A percentile compares a stretch with the other conserved stretches of the same genome.
Conservation (phyloP, 306 rosid species). For the Corylus heterophylla region DNA sequence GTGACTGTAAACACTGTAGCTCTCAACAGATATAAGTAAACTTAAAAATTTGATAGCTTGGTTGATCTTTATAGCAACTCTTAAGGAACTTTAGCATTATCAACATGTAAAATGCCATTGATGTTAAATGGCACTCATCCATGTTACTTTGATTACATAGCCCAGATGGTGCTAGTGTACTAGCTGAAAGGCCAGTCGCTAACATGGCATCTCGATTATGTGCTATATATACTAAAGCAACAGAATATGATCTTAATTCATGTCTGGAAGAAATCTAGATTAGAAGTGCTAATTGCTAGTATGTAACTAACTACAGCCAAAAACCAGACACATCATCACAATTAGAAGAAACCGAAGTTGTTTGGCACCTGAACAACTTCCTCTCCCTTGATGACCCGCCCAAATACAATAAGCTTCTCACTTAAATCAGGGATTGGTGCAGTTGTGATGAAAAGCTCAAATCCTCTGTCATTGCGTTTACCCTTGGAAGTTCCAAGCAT, state of each 20-base stretch:
- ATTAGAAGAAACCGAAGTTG: slow-evolving; percentile 8
- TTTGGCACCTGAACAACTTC: slow-evolving; percentile 90
- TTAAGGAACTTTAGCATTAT: neutral
- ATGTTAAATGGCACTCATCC: neutral
- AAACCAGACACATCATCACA: neutral
- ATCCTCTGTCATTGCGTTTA: slow-evolving; percentile 59
- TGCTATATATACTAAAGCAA: neutral
- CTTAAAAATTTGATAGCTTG: neutral
- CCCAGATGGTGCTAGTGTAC: neutral
- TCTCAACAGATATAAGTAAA: neutral
- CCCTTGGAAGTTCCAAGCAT: slow-evolving; percentile 91
- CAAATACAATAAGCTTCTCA: slow-evolving; percentile 83
- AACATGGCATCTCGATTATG: neutral
- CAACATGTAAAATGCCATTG: neutral
- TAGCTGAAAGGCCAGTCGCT: neutral
- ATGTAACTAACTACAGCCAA: neutral
- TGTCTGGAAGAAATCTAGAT: neutral
- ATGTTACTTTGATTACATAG: neutral
- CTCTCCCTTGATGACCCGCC: slow-evolving; percentile 89
- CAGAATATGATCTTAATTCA: neutral
- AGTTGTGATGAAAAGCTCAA: slow-evolving; percentile 92
- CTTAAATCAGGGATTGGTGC: slow-evolving; percentile 95
- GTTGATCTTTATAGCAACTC: neutral
- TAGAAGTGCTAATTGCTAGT: neutral
- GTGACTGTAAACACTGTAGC: neutral